Evolutionary conservation across 768 basidiomycete genomes (phyloP), one percentile per base, ranked within the genome.

Genomic region (Rickenella mellea): DNA sequence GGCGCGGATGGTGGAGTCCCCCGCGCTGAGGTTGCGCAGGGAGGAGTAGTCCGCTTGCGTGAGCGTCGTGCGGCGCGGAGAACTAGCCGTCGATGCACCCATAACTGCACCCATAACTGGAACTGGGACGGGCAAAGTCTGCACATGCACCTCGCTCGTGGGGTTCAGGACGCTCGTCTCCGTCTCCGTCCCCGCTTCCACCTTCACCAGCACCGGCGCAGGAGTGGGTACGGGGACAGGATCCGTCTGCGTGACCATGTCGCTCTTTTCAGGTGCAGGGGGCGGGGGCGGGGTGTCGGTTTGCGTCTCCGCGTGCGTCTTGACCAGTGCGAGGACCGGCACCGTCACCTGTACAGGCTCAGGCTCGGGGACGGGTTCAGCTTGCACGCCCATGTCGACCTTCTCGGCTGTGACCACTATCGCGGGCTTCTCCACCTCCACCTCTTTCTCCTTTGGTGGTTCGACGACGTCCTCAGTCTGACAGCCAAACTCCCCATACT

Each of bases 401-500:
- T 56, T 66, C 25, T 55, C 50, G 27, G 56, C 55, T 9, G 54
- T 8, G 27, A 48, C 27, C 15, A 15, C 21, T 17, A 46, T 14
- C 17, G 24, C 11, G 5, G 44, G 35, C n/a, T n/a, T n/a, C 40
- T 35, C 20, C 44, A 45, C 40, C n/a, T 36, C 43, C 40, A 20
- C 21, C 10, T 31, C 24, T 4, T 36, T 42, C 12, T 46, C 38
- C 37, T 11, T 4, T 6, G 41, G 26, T 9, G 42, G 33, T 10
- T 55, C 58, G 29, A 57, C 69, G 21, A 61, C 58, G n/a, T n/a
- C n/a, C 35, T 83, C 80, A 3, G 81, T 83, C 66, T 85, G 84
- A 51, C 76, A 79, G 12, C 67, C 76, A 42, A 73, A 72, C 42
- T 86, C 83, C 11, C 62, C 69, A 31, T 70, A 78, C 59, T 77